A percentile compares a stretch with the other conserved stretches of the same genome.
These are phyloP conservation scores for Aspergillus cejpii DNA, from an alignment of 2,329 filamentous ascomycete species.

Conservation along the genomic window DNA sequence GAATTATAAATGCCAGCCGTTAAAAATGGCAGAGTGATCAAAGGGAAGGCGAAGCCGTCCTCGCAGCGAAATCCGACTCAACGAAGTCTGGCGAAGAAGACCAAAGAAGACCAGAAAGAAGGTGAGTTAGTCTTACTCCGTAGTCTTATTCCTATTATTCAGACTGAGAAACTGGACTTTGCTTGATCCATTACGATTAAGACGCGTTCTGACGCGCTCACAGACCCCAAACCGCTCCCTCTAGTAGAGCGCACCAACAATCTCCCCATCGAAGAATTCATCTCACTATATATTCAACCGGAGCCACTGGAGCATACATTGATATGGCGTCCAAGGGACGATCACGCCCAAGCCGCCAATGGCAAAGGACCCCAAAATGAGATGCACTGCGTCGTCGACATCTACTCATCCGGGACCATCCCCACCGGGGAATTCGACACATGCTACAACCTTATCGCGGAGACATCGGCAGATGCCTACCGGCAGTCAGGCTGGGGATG, in stretches of 20 bases:
- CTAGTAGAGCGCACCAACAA: conserved; percentile 42
- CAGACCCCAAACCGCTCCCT: conserved; percentile 15
- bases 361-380: conserved; percentile 2
- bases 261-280: conserved; percentile 36
- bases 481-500: conserved; percentile 48
- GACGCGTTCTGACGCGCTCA: conserved; percentile 13
- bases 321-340: background rate
- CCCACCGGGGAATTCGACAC: conserved; percentile 38
- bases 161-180: too few species aligned
- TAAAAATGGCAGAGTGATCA: conserved; percentile 22
- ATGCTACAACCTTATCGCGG: conserved; percentile 50
- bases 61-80: conserved; percentile 1
- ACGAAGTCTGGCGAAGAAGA: background rate
- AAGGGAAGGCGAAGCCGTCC: conserved; percentile 13
- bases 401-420: conserved; percentile 36
- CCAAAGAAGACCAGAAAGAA: conserved; percentile 3
- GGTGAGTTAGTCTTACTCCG: too few species aligned
- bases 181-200: background rate
- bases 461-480: conserved; percentile 51
- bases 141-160: too few species aligned
- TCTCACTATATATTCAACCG: conserved; percentile 27
- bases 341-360: background rate
- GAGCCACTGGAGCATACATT: conserved; percentile 1
- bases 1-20: conserved; percentile 15
- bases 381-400: conserved; percentile 18